Base-by-base conservation (phyloP, 1,139 yeast species). In the Pneumocystis canis region DNA sequence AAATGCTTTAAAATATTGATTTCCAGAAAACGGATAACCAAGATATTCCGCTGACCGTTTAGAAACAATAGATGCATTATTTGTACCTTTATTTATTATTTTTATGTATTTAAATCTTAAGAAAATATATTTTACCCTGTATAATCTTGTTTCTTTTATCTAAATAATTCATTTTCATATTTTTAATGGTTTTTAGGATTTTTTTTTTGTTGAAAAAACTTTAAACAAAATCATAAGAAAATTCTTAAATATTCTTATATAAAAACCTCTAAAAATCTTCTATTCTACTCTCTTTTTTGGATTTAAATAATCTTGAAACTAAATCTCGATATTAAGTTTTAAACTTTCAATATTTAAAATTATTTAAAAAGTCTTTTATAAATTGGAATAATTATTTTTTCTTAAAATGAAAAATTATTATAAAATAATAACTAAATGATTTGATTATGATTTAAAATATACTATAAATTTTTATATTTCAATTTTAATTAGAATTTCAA, bases 21-120 rank as follows among this genome's bases (percentile, higher is more conserved):
- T 57, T 75, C 76, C 58, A 81, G 70, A 41, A 74, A 73, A 0
- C 76, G 71, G 58, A 60, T 79, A 73, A 70, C 87, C 87, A 18
- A 85, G 73, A 69, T 79, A 76, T 70, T 87, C 95, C 1, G 86
- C 95, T 1, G 94, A 85, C 66, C 94, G 74, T 70, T 87, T 87
- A 1, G 94, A 86, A 1, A 86, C 90, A 60, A 87, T 87, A 0
- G 95, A 87, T 14, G 90, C 85, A 69, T 84, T 86, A 71, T 87
- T 87, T 14, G 95, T 87, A 1, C 89, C 90, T 73, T 87, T 95
- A 25, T 61, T 5, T 35, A 14, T 61, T 28, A 30, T 39, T 56
- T 47, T 60, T 16, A 41, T 33, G 25, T 33, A 32, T 35, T n/a
- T 33, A 5, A 20, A 35, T 16, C 4, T 35, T 16, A 58, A n/a